Evolutionary conservation across 1,284 basidiomycete genomes (phyloP).

Genomic region (Microbotryum lychnidis-dioicae): DNA sequence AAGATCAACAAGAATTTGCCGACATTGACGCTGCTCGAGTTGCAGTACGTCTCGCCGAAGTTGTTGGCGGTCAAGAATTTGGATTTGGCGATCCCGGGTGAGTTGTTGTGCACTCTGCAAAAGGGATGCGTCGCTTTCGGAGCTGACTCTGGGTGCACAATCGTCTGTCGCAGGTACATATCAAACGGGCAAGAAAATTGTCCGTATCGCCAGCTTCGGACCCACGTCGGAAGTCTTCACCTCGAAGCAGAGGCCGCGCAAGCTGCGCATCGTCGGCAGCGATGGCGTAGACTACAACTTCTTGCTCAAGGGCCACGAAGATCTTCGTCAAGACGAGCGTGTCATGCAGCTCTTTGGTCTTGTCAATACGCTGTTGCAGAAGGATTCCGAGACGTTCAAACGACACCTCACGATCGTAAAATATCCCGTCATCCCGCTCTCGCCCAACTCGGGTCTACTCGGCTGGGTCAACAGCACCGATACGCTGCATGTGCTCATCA

Average conservation of each 20-base stretch:
- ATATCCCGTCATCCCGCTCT: slow-evolving; percentile 88
- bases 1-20: slow-evolving; percentile 93
- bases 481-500: slow-evolving; percentile 95
- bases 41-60: slow-evolving; percentile 96
- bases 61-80: slow-evolving; percentile 81
- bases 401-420: slow-evolving; percentile 88
- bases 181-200: slow-evolving; percentile 75
- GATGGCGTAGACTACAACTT: slow-evolving; percentile 95
- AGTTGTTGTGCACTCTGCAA: slow-evolving; percentile 20
- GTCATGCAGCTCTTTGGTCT: slow-evolving; percentile 99
- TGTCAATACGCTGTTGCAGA: slow-evolving; percentile 87
- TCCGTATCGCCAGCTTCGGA: slow-evolving; percentile 75
- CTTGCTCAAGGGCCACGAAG: slow-evolving; percentile 94
- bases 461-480: slow-evolving; percentile 97
- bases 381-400: slow-evolving; percentile 93
- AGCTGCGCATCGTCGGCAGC: slow-evolving; percentile 77
- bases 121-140: not conserved
- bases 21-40: slow-evolving; percentile 78
- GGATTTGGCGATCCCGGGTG: slow-evolving; percentile 89
- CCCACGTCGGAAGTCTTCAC: slow-evolving; percentile 85
- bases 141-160: not conserved
- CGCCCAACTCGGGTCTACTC: slow-evolving; percentile 88
- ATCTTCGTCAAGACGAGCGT: slow-evolving; percentile 95
- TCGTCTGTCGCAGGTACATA: slow-evolving; percentile 63
- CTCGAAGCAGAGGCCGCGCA: slow-evolving; percentile 95